Evolutionary conservation across 2,329 filamentous ascomycete species (phyloP).

Genomic region (Ophiostoma sp.): DNA sequence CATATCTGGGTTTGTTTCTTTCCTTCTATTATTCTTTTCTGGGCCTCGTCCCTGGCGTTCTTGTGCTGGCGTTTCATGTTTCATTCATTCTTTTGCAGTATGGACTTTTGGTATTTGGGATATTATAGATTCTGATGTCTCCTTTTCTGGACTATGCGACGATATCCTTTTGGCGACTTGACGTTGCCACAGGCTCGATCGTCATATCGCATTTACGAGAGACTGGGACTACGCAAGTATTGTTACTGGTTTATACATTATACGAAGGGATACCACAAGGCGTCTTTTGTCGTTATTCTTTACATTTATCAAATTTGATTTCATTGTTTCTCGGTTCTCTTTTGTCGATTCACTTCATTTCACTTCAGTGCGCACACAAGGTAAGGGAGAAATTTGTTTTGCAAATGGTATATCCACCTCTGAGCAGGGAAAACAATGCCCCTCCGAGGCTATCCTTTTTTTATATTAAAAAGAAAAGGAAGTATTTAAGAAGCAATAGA

Average conservation of each 20-base stretch:
- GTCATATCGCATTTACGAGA: too few species aligned
- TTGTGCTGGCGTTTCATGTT: background rate
- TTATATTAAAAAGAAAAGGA: background rate
- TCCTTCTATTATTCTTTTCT: background rate
- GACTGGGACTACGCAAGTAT: background rate
- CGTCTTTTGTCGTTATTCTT: background rate
- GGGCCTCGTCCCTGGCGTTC: background rate
- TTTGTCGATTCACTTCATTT: background rate
- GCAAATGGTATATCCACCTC: conserved; percentile 24
- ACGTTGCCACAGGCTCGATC: too few species aligned
- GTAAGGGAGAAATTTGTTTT: background rate
- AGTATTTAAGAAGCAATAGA: conserved; percentile 22
- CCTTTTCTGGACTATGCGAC: background rate
- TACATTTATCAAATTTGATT: background rate
- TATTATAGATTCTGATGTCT: background rate
- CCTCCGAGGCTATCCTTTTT: conserved; percentile 6
- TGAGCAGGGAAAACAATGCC: conserved; percentile 11
- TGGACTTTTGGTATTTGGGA: background rate
- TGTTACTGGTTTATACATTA: background rate
- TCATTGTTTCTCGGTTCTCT: background rate
- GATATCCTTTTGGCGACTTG: too few species aligned
- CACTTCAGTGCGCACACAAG: background rate
- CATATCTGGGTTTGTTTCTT: background rate
- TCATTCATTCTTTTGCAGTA: background rate
- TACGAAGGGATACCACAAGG: background rate